Base-by-base conservation (phyloP, 2,329 filamentous ascomycete genomes). In the Beauveria sp. region DNA sequence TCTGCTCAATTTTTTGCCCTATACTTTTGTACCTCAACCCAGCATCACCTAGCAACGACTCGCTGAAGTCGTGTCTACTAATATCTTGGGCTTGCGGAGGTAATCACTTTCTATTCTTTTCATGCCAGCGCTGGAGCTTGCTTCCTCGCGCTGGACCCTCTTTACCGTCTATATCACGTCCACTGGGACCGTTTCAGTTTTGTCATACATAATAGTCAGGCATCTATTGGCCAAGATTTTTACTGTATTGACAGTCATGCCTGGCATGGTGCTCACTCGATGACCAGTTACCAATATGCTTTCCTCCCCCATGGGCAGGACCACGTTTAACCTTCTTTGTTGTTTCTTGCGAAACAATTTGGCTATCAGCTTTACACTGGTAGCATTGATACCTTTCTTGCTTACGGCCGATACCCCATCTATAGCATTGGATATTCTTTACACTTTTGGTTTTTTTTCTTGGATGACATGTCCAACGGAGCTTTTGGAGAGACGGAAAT, bases 181-280 rank as follows among this genome's bases (percentile, higher is more conserved):
- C 40, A 38, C 20, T 53, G 14, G 48, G 57, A 52, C 56, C 8
- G 45, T 38, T 56, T 46, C 18, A 31, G 16, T 38, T 49, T 46
- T 60, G 34, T 28, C 42, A 60, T 69, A 65, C 65, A 68, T 66
- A 70, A 69, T 65, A 67, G 50, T 65, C 68, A 65, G 63, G 66
- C 66, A 62, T 63, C 65, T 68, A 68, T 70, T 66, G 70, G 70
- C 70, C 67, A 73, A 71, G 69, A 70, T 70, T 69, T 73, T 71
- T 71, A 72, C 70, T 72, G 66, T 70, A 66, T 70, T 67, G 43
- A 46, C 24, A 16, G 16, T 14, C 38, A 24, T 26, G 43, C 38
- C 52, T 43, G 9, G 9, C 38, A 12, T 45, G 52, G 26, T 38
- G 18, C 28, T 38, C 24, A 40, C 24, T 43, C 22, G 20, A 26